phyloP scores from a whole-genome alignment of 371 early-diverging fungal genomes.

The Chytridiales sp. region DNA sequence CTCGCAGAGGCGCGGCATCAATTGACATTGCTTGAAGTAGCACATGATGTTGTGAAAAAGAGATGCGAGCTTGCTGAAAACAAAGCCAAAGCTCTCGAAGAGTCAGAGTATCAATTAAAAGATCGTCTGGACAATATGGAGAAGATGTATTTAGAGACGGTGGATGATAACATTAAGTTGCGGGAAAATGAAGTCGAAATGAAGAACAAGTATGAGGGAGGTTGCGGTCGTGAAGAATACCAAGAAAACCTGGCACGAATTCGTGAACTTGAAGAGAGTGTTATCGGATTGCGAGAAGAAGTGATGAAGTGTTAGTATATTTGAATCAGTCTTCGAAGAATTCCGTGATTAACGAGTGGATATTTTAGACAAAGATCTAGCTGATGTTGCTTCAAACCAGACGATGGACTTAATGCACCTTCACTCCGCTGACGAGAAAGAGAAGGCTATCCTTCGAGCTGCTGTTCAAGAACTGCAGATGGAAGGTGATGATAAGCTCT shows the following conservation, averaged over 20 bases:
- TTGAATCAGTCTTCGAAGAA: too few species aligned
- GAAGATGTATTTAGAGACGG: conserved; percentile 34
- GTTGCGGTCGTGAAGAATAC: conserved; percentile 23
- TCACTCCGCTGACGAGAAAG: conserved; percentile 37
- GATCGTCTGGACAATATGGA: conserved; percentile 31
- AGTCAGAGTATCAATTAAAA: conserved; percentile 26
- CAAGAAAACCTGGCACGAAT: conserved; percentile 13
- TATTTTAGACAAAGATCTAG: conserved; percentile 32
- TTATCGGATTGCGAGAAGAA: conserved; percentile 20
- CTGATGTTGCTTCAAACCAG: conserved; percentile 44
- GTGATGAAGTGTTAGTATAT: conserved; percentile 28
- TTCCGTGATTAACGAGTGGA: conserved; percentile 7
- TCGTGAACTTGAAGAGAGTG: conserved; percentile 11
- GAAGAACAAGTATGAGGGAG: conserved; percentile 33
- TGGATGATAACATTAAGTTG: conserved; percentile 33
- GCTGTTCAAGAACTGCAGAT: conserved; percentile 47
- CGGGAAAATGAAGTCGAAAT: conserved; percentile 33
- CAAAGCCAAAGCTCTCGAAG: conserved; percentile 24
- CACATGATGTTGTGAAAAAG: conserved; percentile 34
- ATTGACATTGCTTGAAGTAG: conserved; percentile 27
- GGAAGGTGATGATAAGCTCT: conserved; percentile 49
- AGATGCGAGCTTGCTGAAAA: conserved; percentile 37
- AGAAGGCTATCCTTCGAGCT: conserved; percentile 41
- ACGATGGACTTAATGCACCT: conserved; percentile 34
- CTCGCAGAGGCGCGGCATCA: conserved; percentile 13